Evolutionary conservation across 345 rosid species (phyloP).

Genomic region (Eucalyptus caleyi): DNA sequence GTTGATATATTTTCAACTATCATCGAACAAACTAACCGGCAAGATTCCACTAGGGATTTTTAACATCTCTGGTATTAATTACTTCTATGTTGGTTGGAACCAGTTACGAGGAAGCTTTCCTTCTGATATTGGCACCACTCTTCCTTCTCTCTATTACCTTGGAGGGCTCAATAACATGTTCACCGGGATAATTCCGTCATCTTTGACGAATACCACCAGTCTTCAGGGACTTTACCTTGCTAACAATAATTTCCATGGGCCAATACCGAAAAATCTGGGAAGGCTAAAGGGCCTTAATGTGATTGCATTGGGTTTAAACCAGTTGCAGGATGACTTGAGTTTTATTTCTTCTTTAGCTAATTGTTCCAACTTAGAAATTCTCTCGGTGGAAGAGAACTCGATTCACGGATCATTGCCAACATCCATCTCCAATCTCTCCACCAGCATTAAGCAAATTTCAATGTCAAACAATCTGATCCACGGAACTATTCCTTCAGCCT

Average conservation of each 20-base stretch:
- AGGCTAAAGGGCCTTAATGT: too few relatives aligned
- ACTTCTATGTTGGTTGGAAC: rapidly evolving
- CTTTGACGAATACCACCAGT: not conserved
- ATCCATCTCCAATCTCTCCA: not conserved
- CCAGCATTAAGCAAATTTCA: not conserved
- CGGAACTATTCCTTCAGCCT: not conserved
- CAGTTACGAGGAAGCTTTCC: not conserved
- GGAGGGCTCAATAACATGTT: not conserved
- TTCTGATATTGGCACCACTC: not conserved
- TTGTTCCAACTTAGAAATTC: too few relatives aligned
- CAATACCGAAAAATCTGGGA: too few relatives aligned
- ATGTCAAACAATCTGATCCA: not conserved
- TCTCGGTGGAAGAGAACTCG: rapidly evolving
- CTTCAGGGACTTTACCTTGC: rapidly evolving
- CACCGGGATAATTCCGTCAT: not conserved
- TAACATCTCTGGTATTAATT: not conserved
- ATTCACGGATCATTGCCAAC: not conserved
- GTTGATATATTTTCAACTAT: not conserved
- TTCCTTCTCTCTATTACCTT: not conserved
- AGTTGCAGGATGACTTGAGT: too few relatives aligned
- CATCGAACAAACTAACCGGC: not conserved
- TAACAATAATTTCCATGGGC: not conserved
- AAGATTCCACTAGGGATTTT: not conserved
- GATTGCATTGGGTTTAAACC: too few relatives aligned
- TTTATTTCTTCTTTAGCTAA: too few relatives aligned